Conservation (phyloP, 768 basidiomycete genomes). For the Ramaria sp. region DNA sequence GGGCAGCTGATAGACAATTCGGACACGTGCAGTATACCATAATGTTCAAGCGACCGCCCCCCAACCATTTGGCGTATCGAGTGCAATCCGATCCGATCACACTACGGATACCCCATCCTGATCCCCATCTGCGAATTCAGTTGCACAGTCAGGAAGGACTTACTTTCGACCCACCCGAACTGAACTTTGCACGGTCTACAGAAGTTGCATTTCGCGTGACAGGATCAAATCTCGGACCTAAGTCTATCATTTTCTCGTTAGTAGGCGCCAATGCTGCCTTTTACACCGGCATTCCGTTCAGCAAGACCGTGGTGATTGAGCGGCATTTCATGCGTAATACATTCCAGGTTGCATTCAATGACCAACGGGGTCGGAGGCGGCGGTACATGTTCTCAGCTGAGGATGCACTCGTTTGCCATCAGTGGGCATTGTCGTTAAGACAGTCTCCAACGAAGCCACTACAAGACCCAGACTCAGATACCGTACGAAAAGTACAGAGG, state of each 20-base stretch:
- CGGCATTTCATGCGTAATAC: conserved; percentile 96
- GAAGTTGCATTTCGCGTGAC: conserved; percentile 87
- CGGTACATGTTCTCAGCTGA: conserved; percentile 94
- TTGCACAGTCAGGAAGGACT: conserved; percentile 75
- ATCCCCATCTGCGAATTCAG: conserved; percentile 73
- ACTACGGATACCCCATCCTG: conserved; percentile 74
- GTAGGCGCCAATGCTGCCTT: conserved; percentile 73
- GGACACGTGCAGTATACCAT: conserved; percentile 28
- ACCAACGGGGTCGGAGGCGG: conserved; percentile 55
- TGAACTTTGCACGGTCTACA: conserved; percentile 67
- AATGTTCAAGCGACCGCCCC: conserved; percentile 63
- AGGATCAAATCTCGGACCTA: conserved; percentile 73
- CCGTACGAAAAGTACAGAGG: conserved; percentile 1
- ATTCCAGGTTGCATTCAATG: conserved; percentile 81
- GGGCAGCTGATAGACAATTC: background rate
- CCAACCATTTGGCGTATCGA: conserved; percentile 75
- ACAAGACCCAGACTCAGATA: conserved; percentile 3
- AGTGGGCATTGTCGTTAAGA: conserved; percentile 61
- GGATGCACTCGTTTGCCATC: conserved; percentile 62
- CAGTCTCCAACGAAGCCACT: conserved; percentile 21
- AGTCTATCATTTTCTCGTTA: conserved; percentile 74
- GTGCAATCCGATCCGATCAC: conserved; percentile 81
- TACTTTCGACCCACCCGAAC: conserved; percentile 73
- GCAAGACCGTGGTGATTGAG: conserved; percentile 69
- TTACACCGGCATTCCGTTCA: conserved; percentile 75